Percentiles rank a stretch among this genome's conserved stretches.
Evolutionary conservation across 2,329 filamentous ascomycete species (phyloP).

Genomic region (Epichloe coenophiala): DNA sequence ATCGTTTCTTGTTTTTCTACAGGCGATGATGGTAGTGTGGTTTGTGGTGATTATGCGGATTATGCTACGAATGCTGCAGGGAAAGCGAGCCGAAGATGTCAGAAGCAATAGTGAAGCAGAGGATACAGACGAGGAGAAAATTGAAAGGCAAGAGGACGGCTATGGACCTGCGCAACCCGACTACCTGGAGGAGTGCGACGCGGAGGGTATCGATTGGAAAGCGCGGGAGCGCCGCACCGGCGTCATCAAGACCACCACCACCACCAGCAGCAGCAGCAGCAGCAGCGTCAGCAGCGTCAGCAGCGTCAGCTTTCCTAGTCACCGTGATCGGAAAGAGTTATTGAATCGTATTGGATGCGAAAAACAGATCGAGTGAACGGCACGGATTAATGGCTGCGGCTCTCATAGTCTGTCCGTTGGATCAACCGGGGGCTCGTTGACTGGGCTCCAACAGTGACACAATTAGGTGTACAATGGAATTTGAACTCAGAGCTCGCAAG

Average conservation of each 20-base stretch:
- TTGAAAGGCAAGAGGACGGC: not conserved
- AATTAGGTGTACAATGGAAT: no score
- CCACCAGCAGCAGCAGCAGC: not conserved
- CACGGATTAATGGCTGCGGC: no score
- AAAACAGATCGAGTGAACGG: not conserved
- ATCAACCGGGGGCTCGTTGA: no score
- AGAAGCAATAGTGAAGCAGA: not conserved
- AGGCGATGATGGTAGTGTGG: slow-evolving; percentile 39
- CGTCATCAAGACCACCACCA: not conserved
- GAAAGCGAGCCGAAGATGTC: not conserved
- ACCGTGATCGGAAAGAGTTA: slow-evolving; percentile 37
- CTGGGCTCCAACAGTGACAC: no score
- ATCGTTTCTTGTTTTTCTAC: slow-evolving; percentile 60
- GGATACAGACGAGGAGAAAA: no score
- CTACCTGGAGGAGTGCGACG: not conserved
- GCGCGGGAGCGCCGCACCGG: not conserved
- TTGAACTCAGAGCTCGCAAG: no score
- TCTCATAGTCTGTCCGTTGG: no score
- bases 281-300: slow-evolving; percentile 17
- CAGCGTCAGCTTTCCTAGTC: slow-evolving; percentile 56
- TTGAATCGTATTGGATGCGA: slow-evolving; percentile 1
- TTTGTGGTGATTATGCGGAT: not conserved
- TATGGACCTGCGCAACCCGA: not conserved
- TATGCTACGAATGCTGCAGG: not conserved
- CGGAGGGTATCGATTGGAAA: not conserved